Evolutionary conservation across 208 protist genomes (phyloP), one percentile per base, ranked within the genome.

Genomic region (Trypanosoma lewisi): DNA sequence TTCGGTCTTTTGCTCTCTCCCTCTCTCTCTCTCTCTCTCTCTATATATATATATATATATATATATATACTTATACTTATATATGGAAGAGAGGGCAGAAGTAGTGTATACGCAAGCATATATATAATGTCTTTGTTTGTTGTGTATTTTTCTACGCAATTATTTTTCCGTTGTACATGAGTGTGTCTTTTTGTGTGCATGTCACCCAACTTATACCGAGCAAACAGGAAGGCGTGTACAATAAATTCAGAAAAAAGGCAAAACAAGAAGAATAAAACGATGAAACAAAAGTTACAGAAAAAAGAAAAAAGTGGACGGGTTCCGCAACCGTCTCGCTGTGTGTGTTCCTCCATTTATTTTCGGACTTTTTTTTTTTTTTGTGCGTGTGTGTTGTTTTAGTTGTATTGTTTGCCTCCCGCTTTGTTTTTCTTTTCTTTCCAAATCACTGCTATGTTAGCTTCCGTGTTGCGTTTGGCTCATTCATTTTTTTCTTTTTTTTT

Each of bases 401-500:
- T 12, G 52, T 57, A 16, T 36, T 41, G 30, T 57, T 41, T 57
- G 17, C 16, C 16, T 61, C n/a, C 23, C 14, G 16, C 4, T 62
- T 50, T 69, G 19, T 7, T 53, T 67, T 67, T 39, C 3, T 64
- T 63, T 37, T 59, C n/a, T 70, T 36, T 34, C n/a, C 19, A 45
- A 12, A 5, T 36, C 21, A n/a, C n/a, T n/a, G n/a, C n/a, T n/a
- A n/a, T n/a, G n/a, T n/a, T n/a, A 14, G 34, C 11, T 39, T 39
- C 4, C 11, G 34, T 11, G 34, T 39, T 39, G 7, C 7, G 34
- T 39, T 39, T 11, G 34, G 34, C 11, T 39, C 34, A 37, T 23
- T 75, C 48, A 64, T 50, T 50, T 54, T 34, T 42, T 42, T 73
- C 37, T 72, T 28, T 33, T 1, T 19, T 52, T 70, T 69, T 61